These are phyloP conservation scores for Cucurbita pepo DNA, from an alignment of 306 rosid genomes.

Conservation along the genomic window DNA sequence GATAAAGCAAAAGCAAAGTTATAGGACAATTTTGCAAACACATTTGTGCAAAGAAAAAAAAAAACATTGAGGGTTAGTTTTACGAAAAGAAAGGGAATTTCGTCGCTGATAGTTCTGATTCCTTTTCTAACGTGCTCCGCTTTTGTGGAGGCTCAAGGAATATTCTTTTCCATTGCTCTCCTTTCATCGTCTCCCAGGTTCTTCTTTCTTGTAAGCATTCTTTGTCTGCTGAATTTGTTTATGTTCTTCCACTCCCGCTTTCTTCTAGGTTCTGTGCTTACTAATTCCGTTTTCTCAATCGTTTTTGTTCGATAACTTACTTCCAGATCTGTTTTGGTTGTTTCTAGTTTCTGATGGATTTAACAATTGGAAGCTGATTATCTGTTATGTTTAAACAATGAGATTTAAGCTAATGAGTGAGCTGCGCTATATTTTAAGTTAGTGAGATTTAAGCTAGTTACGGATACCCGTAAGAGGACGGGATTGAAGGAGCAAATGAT, in stretches of 20 bases:
- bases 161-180: background rate
- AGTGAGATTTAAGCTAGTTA: conserved; percentile 13
- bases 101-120: background rate
- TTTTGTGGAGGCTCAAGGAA: background rate
- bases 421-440: background rate
- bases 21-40: too few species aligned
- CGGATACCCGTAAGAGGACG: conserved; percentile 81
- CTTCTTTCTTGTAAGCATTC: background rate
- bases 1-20: too few species aligned
- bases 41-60: too few species aligned
- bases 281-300: background rate
- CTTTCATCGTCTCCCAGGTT: background rate
- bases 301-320: background rate
- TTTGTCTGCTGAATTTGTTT: background rate
- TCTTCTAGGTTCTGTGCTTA: background rate
- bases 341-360: background rate
- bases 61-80: too few species aligned
- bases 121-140: background rate
- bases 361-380: too few species aligned
- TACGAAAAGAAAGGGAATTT: background rate
- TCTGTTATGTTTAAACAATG: background rate
- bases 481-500: conserved; percentile 49
- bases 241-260: background rate
- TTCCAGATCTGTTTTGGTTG: background rate
- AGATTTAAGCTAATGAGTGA: background rate